These are phyloP conservation scores for Trichoderma aggressivum DNA, from an alignment of 2,329 filamentous ascomycete species.

Conservation along the genomic window DNA sequence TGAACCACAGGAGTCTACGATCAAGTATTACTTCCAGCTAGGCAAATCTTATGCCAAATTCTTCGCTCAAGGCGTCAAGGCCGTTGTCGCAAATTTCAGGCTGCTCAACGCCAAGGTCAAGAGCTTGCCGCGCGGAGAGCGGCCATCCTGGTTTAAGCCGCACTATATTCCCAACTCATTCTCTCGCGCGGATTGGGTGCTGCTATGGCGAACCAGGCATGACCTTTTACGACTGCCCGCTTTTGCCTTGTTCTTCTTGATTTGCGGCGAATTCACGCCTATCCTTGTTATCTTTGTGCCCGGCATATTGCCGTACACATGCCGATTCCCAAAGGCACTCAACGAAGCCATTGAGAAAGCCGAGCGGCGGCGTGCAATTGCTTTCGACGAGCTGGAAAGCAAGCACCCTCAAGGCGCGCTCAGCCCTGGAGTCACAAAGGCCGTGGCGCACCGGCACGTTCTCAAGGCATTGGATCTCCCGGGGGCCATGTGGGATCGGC, in stretches of 20 bases:
- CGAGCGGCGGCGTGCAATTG: constrained; percentile 49
- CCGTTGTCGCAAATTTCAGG: constrained; percentile 65
- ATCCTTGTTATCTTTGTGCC: constrained; percentile 71
- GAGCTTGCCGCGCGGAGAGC: constrained; percentile 52
- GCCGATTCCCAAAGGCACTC: constrained; percentile 76
- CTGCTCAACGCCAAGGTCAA: constrained; percentile 45
- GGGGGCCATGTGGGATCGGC: constrained; percentile 48
- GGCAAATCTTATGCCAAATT: constrained; percentile 78
- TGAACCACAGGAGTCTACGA: constrained; percentile 32
- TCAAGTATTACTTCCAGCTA: constrained; percentile 52
- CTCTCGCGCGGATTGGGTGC: constrained; percentile 67
- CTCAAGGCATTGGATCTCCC: constrained; percentile 45
- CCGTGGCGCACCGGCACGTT: constrained; percentile 36
- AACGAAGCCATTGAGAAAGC: constrained; percentile 52
- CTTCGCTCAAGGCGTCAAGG: constrained; percentile 81
- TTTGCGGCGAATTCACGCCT: constrained; percentile 86
- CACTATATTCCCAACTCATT: constrained; percentile 34
- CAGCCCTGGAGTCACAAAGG: constrained; percentile 30
- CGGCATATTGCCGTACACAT: constrained; percentile 71
- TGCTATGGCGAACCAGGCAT: constrained; percentile 63
- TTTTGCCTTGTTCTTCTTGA: constrained; percentile 70
- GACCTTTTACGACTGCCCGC: constrained; percentile 76
- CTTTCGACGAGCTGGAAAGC: constrained; percentile 44
- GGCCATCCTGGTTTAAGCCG: constrained; percentile 39
- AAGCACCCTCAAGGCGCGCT: constrained; percentile 36